phyloP scores from a whole-genome alignment of 371 early-diverging fungal genomes.

The Gilbertella persicaria region DNA sequence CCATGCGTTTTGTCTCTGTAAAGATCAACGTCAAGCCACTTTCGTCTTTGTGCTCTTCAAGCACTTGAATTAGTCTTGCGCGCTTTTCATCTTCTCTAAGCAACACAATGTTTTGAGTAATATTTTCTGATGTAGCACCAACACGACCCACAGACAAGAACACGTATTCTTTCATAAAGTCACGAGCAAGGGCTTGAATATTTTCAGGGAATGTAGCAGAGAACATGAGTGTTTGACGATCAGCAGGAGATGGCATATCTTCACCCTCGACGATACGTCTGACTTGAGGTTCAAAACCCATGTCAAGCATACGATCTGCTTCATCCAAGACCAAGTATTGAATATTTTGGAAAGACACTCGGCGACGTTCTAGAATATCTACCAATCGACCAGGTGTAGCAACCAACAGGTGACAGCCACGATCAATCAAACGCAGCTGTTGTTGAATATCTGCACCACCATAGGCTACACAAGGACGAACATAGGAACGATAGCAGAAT shows the following conservation, averaged over 20 bases:
- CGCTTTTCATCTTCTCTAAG: constrained; percentile 83
- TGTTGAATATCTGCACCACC: constrained; percentile 95
- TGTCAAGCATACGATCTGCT: constrained; percentile 99
- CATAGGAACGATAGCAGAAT: constrained; percentile 90
- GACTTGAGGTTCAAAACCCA: constrained; percentile 99
- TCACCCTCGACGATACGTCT: constrained; percentile 94
- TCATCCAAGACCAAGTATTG: constrained; percentile 97
- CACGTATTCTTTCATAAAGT: constrained; percentile 92
- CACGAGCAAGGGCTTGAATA: constrained; percentile 92
- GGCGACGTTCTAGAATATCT: constrained; percentile 92
- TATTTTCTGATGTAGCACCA: constrained; percentile 96
- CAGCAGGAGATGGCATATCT: constrained; percentile 87
- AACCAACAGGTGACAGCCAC: constrained; percentile 96
- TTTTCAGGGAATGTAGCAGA: constrained; percentile 97
- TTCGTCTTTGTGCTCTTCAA: constrained; percentile 54
- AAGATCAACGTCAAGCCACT: constrained; percentile 92
- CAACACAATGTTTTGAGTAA: constrained; percentile 82
- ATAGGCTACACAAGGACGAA: constrained; percentile 93
- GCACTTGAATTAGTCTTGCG: constrained; percentile 75
- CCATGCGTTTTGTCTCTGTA: constrained; percentile 98
- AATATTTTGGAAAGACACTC: constrained; percentile 77
- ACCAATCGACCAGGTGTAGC: constrained; percentile 98
- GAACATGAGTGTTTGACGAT: constrained; percentile 96
- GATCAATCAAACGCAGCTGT: constrained; percentile 87
- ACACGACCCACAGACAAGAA: constrained; percentile 95